Evolutionary conservation across 371 early-diverging fungal species (phyloP).

Genomic region (Circinella umbellata): DNA sequence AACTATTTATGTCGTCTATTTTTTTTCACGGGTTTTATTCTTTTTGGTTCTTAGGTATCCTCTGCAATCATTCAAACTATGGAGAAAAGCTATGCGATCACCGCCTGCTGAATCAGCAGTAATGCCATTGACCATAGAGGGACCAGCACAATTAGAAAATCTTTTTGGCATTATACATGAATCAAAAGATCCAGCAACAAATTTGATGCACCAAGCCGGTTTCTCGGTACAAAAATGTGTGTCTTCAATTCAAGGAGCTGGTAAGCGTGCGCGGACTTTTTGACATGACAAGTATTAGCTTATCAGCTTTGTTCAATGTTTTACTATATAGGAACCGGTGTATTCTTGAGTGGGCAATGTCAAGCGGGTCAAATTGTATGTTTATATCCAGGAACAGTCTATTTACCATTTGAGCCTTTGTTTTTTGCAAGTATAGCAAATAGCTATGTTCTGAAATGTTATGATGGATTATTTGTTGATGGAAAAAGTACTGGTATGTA

Average conservation of each 20-base stretch:
- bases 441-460: constrained; percentile 59
- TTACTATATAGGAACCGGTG: constrained; percentile 4
- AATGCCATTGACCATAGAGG: background rate
- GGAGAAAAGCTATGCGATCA: constrained; percentile 17
- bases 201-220: background rate
- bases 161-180: background rate
- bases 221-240: constrained; percentile 12
- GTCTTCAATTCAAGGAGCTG: constrained; percentile 16
- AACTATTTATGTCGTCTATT: background rate
- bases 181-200: background rate
- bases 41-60: constrained; percentile 15
- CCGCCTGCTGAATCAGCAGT: constrained; percentile 2
- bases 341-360: constrained; percentile 10
- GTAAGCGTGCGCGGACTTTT: background rate
- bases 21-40: background rate
- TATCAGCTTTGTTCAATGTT: too few relatives aligned
- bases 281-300: too few relatives aligned
- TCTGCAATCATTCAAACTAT: constrained; percentile 15
- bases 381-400: constrained; percentile 44
- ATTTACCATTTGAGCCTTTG: constrained; percentile 56
- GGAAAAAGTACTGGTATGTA: constrained; percentile 47
- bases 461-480: constrained; percentile 61
- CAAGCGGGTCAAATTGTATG: constrained; percentile 10
- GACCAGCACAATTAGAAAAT: constrained; percentile 3
- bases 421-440: constrained; percentile 58